Evolutionary conservation across 106 monocot genomes (phyloP), one percentile per base, ranked within the genome.

Genomic region (Dioscorea alata): DNA sequence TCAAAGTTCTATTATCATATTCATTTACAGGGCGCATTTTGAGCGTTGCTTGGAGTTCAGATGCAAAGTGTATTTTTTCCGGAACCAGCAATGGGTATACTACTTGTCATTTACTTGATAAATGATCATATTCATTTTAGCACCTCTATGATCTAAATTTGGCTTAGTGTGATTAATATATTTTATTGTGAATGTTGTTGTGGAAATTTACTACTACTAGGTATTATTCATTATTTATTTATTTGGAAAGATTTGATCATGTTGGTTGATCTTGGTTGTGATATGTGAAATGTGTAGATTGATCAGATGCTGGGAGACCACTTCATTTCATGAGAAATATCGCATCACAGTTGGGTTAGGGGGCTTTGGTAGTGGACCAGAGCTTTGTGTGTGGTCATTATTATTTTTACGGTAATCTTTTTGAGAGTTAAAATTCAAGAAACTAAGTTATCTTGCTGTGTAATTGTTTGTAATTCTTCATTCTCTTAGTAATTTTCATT

Each of bases 1-100:
- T 25, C 23, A 33, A 61, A 15, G 4, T 17, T 54, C 13, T 25
- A 20, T 16, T 48, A 53, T 48, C 60, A 57, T 63, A 57, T 22
- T 14, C 23, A 34, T 70, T 61, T 81, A 14, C 75, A 99, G 97
- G 97, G 13, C 92, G 87, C 33, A 74, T 79, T 48, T 72, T 99
- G 51, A 87, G 97, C 78, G 79, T 93, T 74, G 79, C 77, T 59
- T 99, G 97, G 97, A 99, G 97, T 71, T 67, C 87, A 53, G 74
- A 93, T 87, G 80, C 87, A 28, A 85, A 93, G 34, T 34, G 64
- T 2, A 68, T 99, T 60, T 99, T 90, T 81, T 89, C 87, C 60
- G 97, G 97, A 60, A 93, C 87, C 56, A 93, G 85, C 72, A 92
- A 99, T 72, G 92, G 97, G 97, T 99, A 89, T 13, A 13, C 24